Conservation (phyloP, 768 basidiomycete species). For the Zangia roseola region DNA sequence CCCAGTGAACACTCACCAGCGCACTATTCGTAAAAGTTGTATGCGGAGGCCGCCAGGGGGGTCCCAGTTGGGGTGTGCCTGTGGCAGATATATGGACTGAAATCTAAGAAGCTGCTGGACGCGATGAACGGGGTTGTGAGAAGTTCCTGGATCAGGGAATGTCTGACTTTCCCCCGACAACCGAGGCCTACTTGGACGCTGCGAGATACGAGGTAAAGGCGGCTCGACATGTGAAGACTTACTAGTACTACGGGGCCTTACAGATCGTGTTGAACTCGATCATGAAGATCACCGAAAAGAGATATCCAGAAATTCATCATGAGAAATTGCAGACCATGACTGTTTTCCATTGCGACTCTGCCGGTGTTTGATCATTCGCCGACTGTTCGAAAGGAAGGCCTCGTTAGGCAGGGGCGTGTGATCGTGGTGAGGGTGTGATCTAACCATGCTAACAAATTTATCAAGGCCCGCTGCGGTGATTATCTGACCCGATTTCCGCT, state of each 20-base stretch:
- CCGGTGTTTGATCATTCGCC: too few relatives aligned
- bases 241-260: too few relatives aligned
- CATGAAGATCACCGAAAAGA: conserved; percentile 50
- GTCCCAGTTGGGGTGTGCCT: conserved; percentile 55
- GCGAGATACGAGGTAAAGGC: conserved; percentile 71
- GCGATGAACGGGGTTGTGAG: conserved; percentile 50
- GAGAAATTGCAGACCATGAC: conserved; percentile 57
- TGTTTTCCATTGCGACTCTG: too few relatives aligned
- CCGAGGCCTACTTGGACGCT: conserved; percentile 80
- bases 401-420: too few relatives aligned
- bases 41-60: conserved; percentile 68
- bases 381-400: too few relatives aligned
- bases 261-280: conserved; percentile 70
- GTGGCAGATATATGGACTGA: conserved; percentile 74
- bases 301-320: conserved; percentile 68
- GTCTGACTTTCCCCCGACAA: too few relatives aligned
- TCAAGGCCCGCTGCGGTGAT: too few relatives aligned
- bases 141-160: conserved; percentile 68
- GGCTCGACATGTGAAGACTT: neutral
- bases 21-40: conserved; percentile 52
- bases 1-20: conserved; percentile 67
- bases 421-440: too few relatives aligned
- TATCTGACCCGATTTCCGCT: too few relatives aligned
- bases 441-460: too few relatives aligned
- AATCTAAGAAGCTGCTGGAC: conserved; percentile 71